These are phyloP conservation scores for Penicillium sp. DNA, from an alignment of 2,329 filamentous ascomycete genomes.

Conservation along the genomic window DNA sequence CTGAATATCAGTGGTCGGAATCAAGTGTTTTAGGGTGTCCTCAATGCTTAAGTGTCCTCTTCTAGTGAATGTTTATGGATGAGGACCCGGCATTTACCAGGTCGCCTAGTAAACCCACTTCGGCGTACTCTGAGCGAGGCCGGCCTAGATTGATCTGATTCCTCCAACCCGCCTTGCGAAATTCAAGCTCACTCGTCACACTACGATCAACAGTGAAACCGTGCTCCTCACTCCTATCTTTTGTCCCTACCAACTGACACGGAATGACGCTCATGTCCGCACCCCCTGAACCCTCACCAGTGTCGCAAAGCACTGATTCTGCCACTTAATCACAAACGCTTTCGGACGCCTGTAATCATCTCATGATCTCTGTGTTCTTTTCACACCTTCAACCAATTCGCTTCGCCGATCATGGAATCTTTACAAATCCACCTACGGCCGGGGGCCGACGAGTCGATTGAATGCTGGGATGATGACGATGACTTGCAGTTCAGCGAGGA, in stretches of 20 bases:
- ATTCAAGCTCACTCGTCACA: neutral
- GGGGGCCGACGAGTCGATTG: slow-evolving; percentile 39
- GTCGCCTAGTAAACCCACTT: slow-evolving; percentile 1
- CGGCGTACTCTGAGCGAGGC: neutral
- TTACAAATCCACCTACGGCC: slow-evolving; percentile 34
- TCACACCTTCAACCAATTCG: neutral
- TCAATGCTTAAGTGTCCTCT: neutral
- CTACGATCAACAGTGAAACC: neutral
- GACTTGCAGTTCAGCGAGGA: slow-evolving; percentile 49
- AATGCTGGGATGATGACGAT: slow-evolving; percentile 51
- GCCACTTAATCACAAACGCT: slow-evolving; percentile 9
- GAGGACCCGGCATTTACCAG: slow-evolving; percentile 4
- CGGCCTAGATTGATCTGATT: neutral
- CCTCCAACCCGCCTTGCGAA: neutral
- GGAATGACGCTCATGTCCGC: slow-evolving; percentile 31
- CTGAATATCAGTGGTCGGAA: neutral
- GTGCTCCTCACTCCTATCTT: neutral
- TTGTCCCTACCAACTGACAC: slow-evolving; percentile 10
- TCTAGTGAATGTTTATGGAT: slow-evolving; percentile 1
- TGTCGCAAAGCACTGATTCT: slow-evolving; percentile 22
- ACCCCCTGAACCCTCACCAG: slow-evolving; percentile 16
- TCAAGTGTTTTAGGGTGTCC: neutral
- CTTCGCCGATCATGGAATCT: slow-evolving; percentile 37
- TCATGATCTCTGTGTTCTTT: neutral
- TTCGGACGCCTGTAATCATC: neutral